Conservation (phyloP, 2,329 filamentous ascomycete genomes). For the Penicillium concentricum region DNA sequence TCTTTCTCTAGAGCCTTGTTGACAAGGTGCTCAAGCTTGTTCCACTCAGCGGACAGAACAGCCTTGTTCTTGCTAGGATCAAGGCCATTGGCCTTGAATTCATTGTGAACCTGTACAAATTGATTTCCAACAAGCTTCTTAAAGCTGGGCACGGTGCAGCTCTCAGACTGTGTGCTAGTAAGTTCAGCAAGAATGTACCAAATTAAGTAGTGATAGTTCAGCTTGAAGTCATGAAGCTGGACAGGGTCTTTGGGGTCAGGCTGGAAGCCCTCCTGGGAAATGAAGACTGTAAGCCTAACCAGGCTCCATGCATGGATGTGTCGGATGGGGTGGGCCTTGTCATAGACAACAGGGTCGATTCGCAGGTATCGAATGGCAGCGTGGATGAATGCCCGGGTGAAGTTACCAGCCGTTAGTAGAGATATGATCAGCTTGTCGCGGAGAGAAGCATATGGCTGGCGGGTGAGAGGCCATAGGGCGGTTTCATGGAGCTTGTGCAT, state of each 20-base stretch:
- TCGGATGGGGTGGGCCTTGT: slow-evolving; percentile 54
- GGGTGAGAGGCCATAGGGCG: slow-evolving; percentile 47
- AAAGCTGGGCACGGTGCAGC: slow-evolving; percentile 33
- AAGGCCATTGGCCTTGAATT: slow-evolving; percentile 27
- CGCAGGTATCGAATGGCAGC: slow-evolving; percentile 52
- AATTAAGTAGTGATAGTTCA: slow-evolving; percentile 34
- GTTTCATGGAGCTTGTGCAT: slow-evolving; percentile 44
- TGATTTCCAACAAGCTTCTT: slow-evolving; percentile 25
- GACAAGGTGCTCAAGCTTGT: slow-evolving; percentile 47
- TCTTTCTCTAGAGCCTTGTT: slow-evolving; percentile 28
- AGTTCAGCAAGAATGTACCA: slow-evolving; percentile 36
- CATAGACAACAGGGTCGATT: slow-evolving; percentile 54
- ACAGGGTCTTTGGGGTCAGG: slow-evolving; percentile 17
- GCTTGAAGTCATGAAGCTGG: slow-evolving; percentile 20
- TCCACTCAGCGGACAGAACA: slow-evolving; percentile 44
- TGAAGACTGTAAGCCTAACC: slow-evolving; percentile 30
- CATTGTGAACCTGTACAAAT: slow-evolving; percentile 28
- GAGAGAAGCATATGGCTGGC: slow-evolving; percentile 56
- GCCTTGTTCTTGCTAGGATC: slow-evolving; percentile 25
- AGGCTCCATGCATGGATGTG: slow-evolving; percentile 48
- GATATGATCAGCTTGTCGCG: slow-evolving; percentile 54
- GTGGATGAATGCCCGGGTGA: slow-evolving; percentile 51
- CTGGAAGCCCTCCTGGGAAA: slow-evolving; percentile 26
- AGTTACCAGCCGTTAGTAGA: slow-evolving; percentile 45
- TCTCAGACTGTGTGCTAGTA: slow-evolving; percentile 22